Base-by-base conservation (phyloP, 1,284 basidiomycete species). In the Ganoderma lucidum region DNA sequence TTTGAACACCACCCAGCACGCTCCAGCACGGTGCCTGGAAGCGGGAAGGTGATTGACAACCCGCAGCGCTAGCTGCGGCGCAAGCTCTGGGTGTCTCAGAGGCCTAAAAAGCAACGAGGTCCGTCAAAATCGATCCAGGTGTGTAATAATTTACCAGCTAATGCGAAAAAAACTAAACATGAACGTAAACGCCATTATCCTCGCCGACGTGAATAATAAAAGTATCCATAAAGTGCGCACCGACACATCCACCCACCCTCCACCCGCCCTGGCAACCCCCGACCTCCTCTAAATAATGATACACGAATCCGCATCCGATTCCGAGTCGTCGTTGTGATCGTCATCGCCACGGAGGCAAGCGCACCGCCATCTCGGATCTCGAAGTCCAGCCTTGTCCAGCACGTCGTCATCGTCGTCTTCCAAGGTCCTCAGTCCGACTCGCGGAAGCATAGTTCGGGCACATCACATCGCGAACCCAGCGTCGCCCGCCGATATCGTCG, bases 401-500 rank as follows among this genome's bases (percentile, higher is more conserved):
- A 44, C 41, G 35, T 48, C 30, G 39, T 30, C 53, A 53, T 17
- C 32, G 23, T 23, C 23, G 23, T 23, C 23, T 23, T 23, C 23
- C 23, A 23, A 23, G 23, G 23, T 23, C 23, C 23, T 23, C 23
- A 23, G 23, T 23, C 23, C 41, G 37, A 59, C 12, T 10, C 44
- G 39, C 12, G 39, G 39, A 41, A 10, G 2, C 39, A 19, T 23
- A 30, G 42, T 39, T 39, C 15, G 68, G 70, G 64, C 68, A 66
- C 0, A 56, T 42, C 66, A 65, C 71, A 71, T 70, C 59, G 70
- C 73, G 70, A 71, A 72, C 45, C 69, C 66, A 56, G 53, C 71
- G 6, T 44, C 37, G 14, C 63, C 63, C 6, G 73, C 71, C 65
- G 75, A 75, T 64, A 68, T 66, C 64, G 75, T 74, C 63, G 74